These are phyloP conservation scores for Lactarius pseudohatsudake DNA, from an alignment of 768 basidiomycete genomes.

Conservation along the genomic window DNA sequence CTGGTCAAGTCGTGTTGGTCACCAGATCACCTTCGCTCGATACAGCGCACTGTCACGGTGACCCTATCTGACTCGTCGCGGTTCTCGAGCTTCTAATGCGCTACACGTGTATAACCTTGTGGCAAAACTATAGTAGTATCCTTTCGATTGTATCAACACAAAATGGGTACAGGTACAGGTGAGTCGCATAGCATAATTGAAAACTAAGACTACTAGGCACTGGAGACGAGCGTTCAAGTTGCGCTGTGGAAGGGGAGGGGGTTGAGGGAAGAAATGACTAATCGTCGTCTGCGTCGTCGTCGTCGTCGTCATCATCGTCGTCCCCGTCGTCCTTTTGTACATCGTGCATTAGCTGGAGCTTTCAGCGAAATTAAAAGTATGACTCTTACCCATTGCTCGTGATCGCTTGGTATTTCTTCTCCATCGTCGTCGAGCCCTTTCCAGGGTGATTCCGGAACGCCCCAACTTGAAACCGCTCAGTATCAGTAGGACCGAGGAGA, in stretches of 20 bases:
- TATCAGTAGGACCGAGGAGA: background rate
- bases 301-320: background rate
- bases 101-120: background rate
- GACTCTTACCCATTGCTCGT: conserved; percentile 17
- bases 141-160: background rate
- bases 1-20: background rate
- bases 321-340: background rate
- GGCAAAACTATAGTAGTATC: background rate
- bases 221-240: background rate
- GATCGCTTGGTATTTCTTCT: conserved; percentile 2
- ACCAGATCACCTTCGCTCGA: no score
- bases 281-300: background rate
- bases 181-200: background rate
- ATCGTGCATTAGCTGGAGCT: background rate
- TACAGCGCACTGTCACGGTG: background rate
- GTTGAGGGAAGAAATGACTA: background rate
- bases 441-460: conserved; percentile 14
- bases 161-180: background rate
- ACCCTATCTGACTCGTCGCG: background rate
- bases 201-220: background rate
- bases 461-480: conserved; percentile 18
- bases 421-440: conserved; percentile 17
- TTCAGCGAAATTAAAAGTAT: background rate
- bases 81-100: background rate
- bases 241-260: background rate